Evolutionary conservation across 169 alveolate genomes (phyloP).

Genomic region (Theileria orientalis): DNA sequence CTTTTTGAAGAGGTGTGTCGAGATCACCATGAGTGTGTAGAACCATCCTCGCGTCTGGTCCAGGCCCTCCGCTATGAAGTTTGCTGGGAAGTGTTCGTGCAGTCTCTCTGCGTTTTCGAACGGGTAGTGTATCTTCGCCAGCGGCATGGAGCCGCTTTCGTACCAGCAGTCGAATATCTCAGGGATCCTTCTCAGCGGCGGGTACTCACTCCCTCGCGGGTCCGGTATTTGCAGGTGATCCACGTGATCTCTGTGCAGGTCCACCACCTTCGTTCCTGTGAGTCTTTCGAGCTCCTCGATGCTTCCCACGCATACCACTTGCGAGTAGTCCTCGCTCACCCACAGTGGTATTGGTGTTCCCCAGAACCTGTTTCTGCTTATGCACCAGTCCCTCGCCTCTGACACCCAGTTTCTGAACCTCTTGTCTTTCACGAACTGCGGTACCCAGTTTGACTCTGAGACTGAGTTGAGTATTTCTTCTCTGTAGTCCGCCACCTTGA

Average conservation of each 20-base stretch:
- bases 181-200: conserved; percentile 82
- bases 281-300: conserved; percentile 60
- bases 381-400: conserved; percentile 99
- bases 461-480: conserved; percentile 87
- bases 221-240: conserved; percentile 96
- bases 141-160: conserved; percentile 99
- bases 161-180: conserved; percentile 99
- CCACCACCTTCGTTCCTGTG: conserved; percentile 79
- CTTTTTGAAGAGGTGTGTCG: conserved; percentile 88
- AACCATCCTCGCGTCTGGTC: conserved; percentile 99
- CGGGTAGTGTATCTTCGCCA: conserved; percentile 96
- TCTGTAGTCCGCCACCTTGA: conserved; percentile 92
- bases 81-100: conserved; percentile 94
- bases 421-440: conserved; percentile 93
- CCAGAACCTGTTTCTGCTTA: conserved; percentile 98
- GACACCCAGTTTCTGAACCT: conserved; percentile 99
- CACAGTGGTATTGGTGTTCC: conserved; percentile 99
- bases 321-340: conserved; percentile 93
- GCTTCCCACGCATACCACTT: conserved; percentile 89
- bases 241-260: conserved; percentile 95
- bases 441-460: conserved; percentile 94
- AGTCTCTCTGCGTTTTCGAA: conserved; percentile 89
- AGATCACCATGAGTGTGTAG: conserved; percentile 90
- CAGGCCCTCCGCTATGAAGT: conserved; percentile 99
- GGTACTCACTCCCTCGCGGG: conserved; percentile 90